A percentile compares a stretch with the other conserved stretches of the same genome.
phyloP scores from a whole-genome alignment of 805 yeast genomes.

The Ogataea angusta region DNA sequence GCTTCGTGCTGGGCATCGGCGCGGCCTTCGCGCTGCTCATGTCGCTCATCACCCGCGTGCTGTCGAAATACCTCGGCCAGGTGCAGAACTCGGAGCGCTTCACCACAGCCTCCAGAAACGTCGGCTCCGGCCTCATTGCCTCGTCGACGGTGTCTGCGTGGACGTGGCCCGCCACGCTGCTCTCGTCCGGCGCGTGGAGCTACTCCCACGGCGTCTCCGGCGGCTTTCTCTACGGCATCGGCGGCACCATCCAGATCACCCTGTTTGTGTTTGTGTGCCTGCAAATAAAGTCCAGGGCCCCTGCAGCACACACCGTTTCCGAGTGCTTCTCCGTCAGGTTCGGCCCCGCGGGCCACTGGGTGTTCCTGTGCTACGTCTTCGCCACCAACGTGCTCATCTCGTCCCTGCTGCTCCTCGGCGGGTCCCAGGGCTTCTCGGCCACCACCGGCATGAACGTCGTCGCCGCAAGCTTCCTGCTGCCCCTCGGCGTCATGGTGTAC shows the following conservation, averaged over 20 bases:
- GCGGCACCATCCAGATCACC: constrained; percentile 28
- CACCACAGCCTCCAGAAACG: constrained; percentile 21
- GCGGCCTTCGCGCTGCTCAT: constrained; percentile 31
- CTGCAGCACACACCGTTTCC: constrained; percentile 29
- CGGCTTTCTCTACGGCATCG: constrained; percentile 27
- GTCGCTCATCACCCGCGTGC: constrained; percentile 23
- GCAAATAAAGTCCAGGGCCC: constrained; percentile 29
- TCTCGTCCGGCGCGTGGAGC: constrained; percentile 25
- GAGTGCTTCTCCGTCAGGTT: constrained; percentile 31
- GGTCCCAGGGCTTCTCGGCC: constrained; percentile 7
- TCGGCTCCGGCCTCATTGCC: constrained; percentile 18
- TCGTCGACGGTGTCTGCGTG: constrained; percentile 27
- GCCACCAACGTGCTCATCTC: constrained; percentile 28
- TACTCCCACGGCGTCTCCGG: constrained; percentile 28
- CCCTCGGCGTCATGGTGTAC: constrained; percentile 34
- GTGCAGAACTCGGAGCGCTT: constrained; percentile 26
- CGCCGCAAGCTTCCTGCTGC: constrained; percentile 30
- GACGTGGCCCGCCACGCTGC: constrained; percentile 32
- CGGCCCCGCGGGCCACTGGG: constrained; percentile 24
- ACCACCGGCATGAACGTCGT: constrained; percentile 17
- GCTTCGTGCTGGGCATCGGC: constrained; percentile 34
- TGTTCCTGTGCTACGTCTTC: constrained; percentile 7
- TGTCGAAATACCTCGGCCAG: constrained; percentile 16
- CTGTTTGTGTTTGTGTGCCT: constrained; percentile 29
- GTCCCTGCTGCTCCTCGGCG: constrained; percentile 30